Evolutionary conservation across 345 rosid species (phyloP).

Genomic region (Sisymbrium irio): DNA sequence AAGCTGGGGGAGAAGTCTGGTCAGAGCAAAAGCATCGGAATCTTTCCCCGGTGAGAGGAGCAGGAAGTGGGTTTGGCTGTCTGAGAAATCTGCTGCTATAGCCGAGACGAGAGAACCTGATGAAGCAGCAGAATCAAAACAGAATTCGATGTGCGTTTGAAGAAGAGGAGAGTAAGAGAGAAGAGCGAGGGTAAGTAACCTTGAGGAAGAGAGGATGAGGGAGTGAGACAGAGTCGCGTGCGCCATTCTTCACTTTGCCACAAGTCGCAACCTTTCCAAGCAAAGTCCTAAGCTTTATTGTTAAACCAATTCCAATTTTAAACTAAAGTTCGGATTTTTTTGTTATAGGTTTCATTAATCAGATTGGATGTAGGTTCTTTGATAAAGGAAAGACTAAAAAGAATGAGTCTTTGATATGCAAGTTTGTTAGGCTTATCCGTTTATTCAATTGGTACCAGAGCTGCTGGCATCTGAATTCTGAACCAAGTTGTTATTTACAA

Average conservation of each 20-base stretch:
- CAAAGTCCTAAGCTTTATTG: no score
- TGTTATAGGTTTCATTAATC: no score
- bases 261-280: no score
- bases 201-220: slow-evolving; percentile 24
- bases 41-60: neutral
- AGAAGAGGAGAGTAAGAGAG: neutral
- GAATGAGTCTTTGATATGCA: no score
- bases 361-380: no score
- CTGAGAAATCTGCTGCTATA: slow-evolving; percentile 8
- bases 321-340: no score
- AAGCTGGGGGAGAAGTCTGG: slow-evolving; percentile 9
- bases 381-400: no score
- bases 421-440: no score
- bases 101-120: slow-evolving; percentile 32
- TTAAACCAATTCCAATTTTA: no score
- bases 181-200: neutral
- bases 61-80: neutral
- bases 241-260: slow-evolving; percentile 26
- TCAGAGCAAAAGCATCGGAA: slow-evolving; percentile 32
- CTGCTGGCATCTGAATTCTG: no score
- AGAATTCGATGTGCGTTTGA: neutral
- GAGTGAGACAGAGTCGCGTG: slow-evolving; percentile 24
- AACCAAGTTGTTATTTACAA: no score
- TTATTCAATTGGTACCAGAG: no score
- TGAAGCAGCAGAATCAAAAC: neutral